Conservation (phyloP, 1,284 basidiomycete species). For the Hortiboletus rubellus region DNA sequence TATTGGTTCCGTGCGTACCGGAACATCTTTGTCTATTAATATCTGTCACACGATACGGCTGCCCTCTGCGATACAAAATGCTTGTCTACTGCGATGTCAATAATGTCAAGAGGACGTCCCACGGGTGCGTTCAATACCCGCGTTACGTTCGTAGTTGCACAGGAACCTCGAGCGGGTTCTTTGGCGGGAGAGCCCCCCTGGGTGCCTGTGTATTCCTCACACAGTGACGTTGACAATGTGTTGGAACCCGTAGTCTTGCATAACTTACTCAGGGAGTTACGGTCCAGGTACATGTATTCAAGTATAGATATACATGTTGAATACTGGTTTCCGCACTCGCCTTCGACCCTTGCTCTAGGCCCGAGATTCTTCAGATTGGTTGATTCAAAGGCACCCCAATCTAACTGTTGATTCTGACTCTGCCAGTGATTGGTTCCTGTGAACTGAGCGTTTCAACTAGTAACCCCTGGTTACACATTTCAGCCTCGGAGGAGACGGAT, state of each 20-base stretch:
- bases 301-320: background rate
- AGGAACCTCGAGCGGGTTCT: background rate
- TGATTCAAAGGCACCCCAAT: too few relatives aligned
- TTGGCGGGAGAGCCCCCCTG: background rate
- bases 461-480: background rate
- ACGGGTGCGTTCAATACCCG: background rate
- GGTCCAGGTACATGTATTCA: background rate
- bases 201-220: constrained; percentile 1
- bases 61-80: background rate
- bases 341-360: background rate
- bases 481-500: background rate
- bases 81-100: background rate
- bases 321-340: background rate
- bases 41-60: background rate
- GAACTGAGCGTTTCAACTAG: background rate
- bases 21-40: background rate
- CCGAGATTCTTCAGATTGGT: background rate
- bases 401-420: background rate
- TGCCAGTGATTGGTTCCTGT: too few relatives aligned
- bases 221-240: background rate
- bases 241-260: background rate
- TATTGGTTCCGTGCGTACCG: background rate
- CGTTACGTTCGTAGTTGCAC: background rate
- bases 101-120: too few relatives aligned
- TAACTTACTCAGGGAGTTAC: background rate